A percentile compares a stretch with the other conserved stretches of the same genome.
Conservation (phyloP, 768 basidiomycete species). For the Dioszegia aurantiaca region DNA sequence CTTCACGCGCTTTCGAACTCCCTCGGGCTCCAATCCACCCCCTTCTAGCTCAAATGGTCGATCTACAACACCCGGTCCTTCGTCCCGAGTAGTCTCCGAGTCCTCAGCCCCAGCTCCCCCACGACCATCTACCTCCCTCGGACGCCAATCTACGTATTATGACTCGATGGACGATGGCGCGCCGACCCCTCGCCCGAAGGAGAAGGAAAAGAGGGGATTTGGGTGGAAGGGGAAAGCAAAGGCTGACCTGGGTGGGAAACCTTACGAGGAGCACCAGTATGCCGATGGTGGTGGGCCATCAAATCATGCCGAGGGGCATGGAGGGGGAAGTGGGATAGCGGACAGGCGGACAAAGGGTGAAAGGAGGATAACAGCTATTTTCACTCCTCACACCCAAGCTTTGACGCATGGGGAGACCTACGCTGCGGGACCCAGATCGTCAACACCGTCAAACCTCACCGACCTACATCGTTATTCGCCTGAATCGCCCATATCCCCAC, state of each 20-base stretch:
- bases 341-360: conserved; percentile 1
- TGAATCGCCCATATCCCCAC: background rate
- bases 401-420: background rate
- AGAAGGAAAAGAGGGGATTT: conserved; percentile 7
- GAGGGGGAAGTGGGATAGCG: background rate
- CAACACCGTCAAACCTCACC: background rate
- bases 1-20: conserved; percentile 4
- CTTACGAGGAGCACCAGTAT: conserved; percentile 6
- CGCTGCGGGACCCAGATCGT: background rate
- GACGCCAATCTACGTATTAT: background rate
- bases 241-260: conserved; percentile 4
- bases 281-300: background rate
- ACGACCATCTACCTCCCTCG: background rate
- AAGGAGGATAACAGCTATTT: conserved; percentile 7
- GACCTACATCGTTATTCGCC: background rate
- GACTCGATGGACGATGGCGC: background rate
- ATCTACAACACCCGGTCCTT: background rate
- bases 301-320: background rate
- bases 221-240: conserved; percentile 11
- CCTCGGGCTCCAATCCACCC: background rate
- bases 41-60: background rate
- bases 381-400: background rate
- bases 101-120: background rate
- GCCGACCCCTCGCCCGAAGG: conserved; percentile 5
- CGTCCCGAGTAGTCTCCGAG: background rate